phyloP scores from a whole-genome alignment of 2,329 filamentous ascomycete genomes.

The Penicillium capsulatum region DNA sequence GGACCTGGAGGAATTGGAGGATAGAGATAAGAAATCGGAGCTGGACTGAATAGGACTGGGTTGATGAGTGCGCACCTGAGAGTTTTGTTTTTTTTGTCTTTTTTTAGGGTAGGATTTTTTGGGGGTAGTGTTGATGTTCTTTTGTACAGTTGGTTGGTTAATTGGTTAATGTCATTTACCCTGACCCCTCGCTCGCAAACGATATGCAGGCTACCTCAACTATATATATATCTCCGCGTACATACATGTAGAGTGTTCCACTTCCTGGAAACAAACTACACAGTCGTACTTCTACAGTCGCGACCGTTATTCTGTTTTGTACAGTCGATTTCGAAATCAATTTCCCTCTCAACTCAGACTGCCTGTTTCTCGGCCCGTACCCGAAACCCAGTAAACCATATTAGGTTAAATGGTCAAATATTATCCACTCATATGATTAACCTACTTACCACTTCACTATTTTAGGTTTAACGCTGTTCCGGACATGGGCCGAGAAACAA shows the following conservation, averaged over 20 bases:
- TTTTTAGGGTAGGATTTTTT: neutral
- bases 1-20: neutral
- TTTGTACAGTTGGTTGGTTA: neutral
- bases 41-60: neutral
- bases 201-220: neutral
- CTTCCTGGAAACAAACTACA: neutral
- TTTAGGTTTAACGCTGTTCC: neutral
- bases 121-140: neutral
- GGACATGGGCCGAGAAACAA: neutral
- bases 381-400: neutral
- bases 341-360: neutral
- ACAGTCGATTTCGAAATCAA: neutral
- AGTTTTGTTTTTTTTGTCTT: neutral
- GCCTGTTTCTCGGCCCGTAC: neutral
- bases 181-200: neutral
- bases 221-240: neutral
- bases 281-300: neutral
- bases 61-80: neutral
- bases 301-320: neutral
- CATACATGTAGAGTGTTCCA: neutral
- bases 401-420: neutral
- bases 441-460: neutral
- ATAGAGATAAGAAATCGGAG: constrained; percentile 1
- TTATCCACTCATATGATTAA: neutral
- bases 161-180: neutral